These are phyloP conservation scores for Lentithecium fluviatile DNA, from an alignment of 495 filamentous ascomycete species.

Conservation along the genomic window DNA sequence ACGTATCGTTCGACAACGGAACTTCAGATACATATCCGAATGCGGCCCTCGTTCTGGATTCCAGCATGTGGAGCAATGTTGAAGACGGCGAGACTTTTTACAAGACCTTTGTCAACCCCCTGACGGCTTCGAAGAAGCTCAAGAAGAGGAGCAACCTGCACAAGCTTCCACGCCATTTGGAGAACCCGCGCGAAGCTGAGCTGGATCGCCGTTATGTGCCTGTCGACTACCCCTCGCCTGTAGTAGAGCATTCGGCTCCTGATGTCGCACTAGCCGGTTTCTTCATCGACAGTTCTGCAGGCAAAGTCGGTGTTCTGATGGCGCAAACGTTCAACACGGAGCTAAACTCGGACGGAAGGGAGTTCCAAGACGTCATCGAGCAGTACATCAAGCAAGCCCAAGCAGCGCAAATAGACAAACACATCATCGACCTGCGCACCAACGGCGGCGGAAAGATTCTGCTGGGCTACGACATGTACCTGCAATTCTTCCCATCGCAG, in stretches of 20 bases:
- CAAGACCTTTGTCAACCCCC: constrained; percentile 15
- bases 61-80: constrained; percentile 16
- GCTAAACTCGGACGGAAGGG: constrained; percentile 7
- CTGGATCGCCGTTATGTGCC: constrained; percentile 14
- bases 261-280: constrained; percentile 31
- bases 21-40: constrained; percentile 26
- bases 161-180: constrained; percentile 16
- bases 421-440: constrained; percentile 43
- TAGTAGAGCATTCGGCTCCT: background rate
- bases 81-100: constrained; percentile 25
- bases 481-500: constrained; percentile 44
- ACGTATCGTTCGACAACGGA: constrained; percentile 30
- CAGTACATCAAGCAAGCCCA: constrained; percentile 27
- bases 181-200: constrained; percentile 11
- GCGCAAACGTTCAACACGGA: constrained; percentile 33
- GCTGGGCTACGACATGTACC: constrained; percentile 43
- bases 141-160: constrained; percentile 18
- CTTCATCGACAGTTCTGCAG: constrained; percentile 29
- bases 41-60: constrained; percentile 22
- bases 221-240: constrained; percentile 10
- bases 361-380: constrained; percentile 28
- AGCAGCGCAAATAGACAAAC: constrained; percentile 35
- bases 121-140: constrained; percentile 10
- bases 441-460: constrained; percentile 46
- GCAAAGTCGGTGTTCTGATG: constrained; percentile 31